These are phyloP conservation scores for Trichoderma afroharzianum DNA, from an alignment of 2,329 filamentous ascomycete genomes.

Conservation along the genomic window DNA sequence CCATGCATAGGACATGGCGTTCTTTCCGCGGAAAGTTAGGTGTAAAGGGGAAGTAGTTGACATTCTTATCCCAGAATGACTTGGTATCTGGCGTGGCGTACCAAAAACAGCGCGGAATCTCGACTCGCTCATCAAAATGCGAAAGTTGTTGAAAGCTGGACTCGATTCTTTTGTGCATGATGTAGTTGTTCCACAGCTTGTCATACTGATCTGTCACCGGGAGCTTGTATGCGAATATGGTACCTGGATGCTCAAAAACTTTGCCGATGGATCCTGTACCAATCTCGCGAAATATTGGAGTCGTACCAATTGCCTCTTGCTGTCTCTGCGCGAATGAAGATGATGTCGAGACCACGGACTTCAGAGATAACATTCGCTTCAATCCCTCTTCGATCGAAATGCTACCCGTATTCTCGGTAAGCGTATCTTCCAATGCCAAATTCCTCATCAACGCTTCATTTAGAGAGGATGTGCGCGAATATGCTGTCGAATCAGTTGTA, in stretches of 20 bases:
- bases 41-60: background rate
- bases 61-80: background rate
- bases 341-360: too few relatives aligned
- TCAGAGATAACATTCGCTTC: too few relatives aligned
- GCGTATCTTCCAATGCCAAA: too few relatives aligned
- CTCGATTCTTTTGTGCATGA: constrained; percentile 1
- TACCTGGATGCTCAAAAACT: constrained; percentile 4
- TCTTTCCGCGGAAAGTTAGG: background rate
- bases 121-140: background rate
- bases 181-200: background rate
- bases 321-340: too few relatives aligned
- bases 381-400: too few relatives aligned
- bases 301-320: too few relatives aligned
- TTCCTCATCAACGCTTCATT: too few relatives aligned
- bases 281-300: background rate
- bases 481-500: too few relatives aligned
- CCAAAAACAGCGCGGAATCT: constrained; percentile 1
- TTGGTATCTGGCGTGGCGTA: background rate
- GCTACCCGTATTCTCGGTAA: too few relatives aligned
- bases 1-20: background rate
- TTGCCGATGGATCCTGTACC: constrained; percentile 1
- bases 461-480: too few relatives aligned
- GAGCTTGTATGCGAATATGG: background rate
- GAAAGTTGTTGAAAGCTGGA: background rate
- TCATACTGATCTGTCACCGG: background rate